Evolutionary conservation across 495 filamentous ascomycete genomes (phyloP), one percentile per base, ranked within the genome.

Genomic region (Astrothelium subdiscretum): DNA sequence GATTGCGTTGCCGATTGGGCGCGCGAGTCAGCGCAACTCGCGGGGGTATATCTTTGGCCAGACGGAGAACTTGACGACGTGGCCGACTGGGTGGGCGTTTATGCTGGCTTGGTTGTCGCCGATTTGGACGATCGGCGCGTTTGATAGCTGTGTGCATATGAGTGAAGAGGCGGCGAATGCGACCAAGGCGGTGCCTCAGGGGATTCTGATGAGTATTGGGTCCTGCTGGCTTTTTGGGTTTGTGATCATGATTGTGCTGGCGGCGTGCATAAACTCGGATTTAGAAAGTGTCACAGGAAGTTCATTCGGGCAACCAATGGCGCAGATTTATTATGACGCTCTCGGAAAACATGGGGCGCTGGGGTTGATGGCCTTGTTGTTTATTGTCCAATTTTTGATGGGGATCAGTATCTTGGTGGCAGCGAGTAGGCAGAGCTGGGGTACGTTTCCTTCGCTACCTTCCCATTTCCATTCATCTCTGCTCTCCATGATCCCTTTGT

Each of bases 101-200:
- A 86, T 88, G 74, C 68, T 88, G 29, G 69, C 80, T 6, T 87
- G 85, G 85, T 73, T 88, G 5, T 77, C 73, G 15, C 84, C 85
- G 0, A 87, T 88, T 58, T 88, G 85, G 85, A 85, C 83, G 0
- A 85, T 87, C 63, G 84, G 83, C 0, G 78, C 65, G 0, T 80
- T 81, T 38, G 77, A 81, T 67, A 76, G 73, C 0, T 81, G 80
- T 57, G 78, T 83, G 10, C 83, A 86, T 69, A 86, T 86, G 77
- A 80, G 76, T 43, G 85, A 87, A 68, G 85, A 88, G 66, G 84
- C 83, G 5, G 75, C 78, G 8, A 84, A 87, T 72, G 84, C 84
- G 13, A 75, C 81, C 0, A 79, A 76, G 32, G 83, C 84, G 6
- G 84, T 87, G 10, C 84, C 85, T 0, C 70, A 83, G 61, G 84